Evolutionary conservation across 164 flowering plant species (phyloP).

Genomic region (Nelumbo lutea): DNA sequence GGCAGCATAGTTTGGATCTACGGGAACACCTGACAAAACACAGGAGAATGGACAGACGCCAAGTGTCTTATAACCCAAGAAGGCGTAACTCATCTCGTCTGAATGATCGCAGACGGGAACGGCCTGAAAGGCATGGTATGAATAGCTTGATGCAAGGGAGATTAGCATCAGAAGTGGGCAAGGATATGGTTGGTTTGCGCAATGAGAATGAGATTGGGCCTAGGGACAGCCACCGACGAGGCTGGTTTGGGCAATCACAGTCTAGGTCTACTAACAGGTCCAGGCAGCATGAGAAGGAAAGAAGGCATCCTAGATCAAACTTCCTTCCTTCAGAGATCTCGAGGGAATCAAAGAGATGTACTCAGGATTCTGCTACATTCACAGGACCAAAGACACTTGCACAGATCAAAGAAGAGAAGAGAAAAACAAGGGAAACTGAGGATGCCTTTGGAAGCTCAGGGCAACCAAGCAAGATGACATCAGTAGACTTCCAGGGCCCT

Average conservation of each 20-base stretch:
- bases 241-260: conserved; percentile 17
- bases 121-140: conserved; percentile 14
- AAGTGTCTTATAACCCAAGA: conserved; percentile 16
- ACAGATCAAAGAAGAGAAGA: conserved; percentile 57
- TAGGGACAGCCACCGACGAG: conserved; percentile 8
- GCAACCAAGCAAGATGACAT: conserved; percentile 1
- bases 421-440: conserved; percentile 25
- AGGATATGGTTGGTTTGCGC: conserved; percentile 15
- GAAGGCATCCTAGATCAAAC: conserved; percentile 15
- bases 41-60: conserved; percentile 21
- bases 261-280: conserved; percentile 7
- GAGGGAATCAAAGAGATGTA: conserved; percentile 18
- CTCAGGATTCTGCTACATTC: conserved; percentile 27
- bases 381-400: conserved; percentile 58
- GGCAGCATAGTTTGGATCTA: conserved; percentile 32
- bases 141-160: conserved; percentile 21
- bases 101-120: conserved; percentile 17
- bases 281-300: conserved; percentile 23
- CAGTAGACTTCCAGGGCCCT: conserved; percentile 45
- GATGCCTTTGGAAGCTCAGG: conserved; percentile 12
- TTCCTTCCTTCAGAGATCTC: conserved; percentile 23
- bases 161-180: conserved; percentile 33
- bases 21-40: conserved; percentile 41
- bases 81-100: conserved; percentile 19
- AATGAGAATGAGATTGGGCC: conserved; percentile 12